phyloP scores from a whole-genome alignment of 1,284 basidiomycete species.

The Ceratobasidium sp. region DNA sequence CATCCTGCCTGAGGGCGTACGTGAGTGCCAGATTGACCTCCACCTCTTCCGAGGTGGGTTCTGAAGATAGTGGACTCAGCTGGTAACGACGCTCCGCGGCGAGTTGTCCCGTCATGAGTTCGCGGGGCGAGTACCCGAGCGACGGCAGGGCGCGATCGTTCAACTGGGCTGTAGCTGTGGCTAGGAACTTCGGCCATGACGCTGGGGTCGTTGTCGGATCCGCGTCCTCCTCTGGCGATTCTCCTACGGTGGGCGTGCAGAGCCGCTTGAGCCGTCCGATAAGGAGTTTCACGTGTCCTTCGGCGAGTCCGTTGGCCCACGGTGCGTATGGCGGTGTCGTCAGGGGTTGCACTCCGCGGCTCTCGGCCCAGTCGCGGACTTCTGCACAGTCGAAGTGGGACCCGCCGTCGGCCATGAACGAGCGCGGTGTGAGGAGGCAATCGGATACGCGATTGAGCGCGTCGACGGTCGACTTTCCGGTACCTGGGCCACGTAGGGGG shows the following conservation, averaged over 20 bases:
- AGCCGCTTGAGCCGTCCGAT: constrained; percentile 54
- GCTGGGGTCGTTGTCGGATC: background rate
- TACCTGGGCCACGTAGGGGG: constrained; percentile 51
- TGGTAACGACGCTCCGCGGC: background rate
- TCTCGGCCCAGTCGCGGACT: constrained; percentile 54
- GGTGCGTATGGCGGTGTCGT: constrained; percentile 59
- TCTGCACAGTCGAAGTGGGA: constrained; percentile 59
- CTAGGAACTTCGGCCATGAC: constrained; percentile 48
- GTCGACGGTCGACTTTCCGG: constrained; percentile 53
- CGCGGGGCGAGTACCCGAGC: constrained; percentile 46
- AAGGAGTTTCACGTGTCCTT: constrained; percentile 53
- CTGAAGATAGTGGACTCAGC: background rate
- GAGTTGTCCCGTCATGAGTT: constrained; percentile 46
- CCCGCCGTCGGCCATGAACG: constrained; percentile 60
- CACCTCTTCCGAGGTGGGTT: constrained; percentile 1
- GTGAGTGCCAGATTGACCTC: constrained; percentile 46
- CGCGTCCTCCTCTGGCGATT: constrained; percentile 17
- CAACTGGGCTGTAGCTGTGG: constrained; percentile 29
- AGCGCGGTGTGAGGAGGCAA: constrained; percentile 53
- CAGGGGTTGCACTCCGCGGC: constrained; percentile 48
- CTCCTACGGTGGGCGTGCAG: constrained; percentile 57
- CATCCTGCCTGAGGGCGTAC: constrained; percentile 43
- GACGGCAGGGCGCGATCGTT: constrained; percentile 48
- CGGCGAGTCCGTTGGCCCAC: constrained; percentile 60
- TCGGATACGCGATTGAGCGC: constrained; percentile 53